Percentiles rank a stretch among this genome's conserved stretches.
Evolutionary conservation across 129 eudicot genomes (phyloP).

Genomic region (Tagetes patula): DNA sequence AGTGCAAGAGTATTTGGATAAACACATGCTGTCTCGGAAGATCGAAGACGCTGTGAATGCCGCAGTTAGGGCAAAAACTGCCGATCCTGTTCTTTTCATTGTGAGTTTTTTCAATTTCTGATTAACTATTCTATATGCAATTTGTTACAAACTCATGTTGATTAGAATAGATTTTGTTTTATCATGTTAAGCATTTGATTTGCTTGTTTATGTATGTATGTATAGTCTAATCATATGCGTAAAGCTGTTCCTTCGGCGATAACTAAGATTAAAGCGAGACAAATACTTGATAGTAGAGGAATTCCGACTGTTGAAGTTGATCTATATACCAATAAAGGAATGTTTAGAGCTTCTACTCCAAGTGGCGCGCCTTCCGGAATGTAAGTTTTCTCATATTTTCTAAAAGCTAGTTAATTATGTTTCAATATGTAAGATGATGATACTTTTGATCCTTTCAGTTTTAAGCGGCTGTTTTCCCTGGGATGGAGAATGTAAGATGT

Average conservation of each 20-base stretch:
- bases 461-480: not conserved
- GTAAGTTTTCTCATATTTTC: slow-evolving; percentile 38
- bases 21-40: slow-evolving; percentile 89
- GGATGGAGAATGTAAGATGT: not conserved
- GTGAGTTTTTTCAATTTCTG: slow-evolving; percentile 28
- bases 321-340: slow-evolving; percentile 81
- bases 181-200: not conserved
- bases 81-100: slow-evolving; percentile 94
- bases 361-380: slow-evolving; percentile 83
- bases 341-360: slow-evolving; percentile 88
- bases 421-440: not conserved
- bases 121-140: too few relatives aligned
- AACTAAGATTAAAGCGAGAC: slow-evolving; percentile 84
- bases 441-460: not conserved
- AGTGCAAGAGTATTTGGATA: slow-evolving; percentile 94
- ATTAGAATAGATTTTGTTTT: not conserved
- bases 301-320: slow-evolving; percentile 98
- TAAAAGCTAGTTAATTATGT: not conserved
- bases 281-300: slow-evolving; percentile 92
- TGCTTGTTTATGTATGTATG: slow-evolving; percentile 13
- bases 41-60: slow-evolving; percentile 99
- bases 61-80: slow-evolving; percentile 93
- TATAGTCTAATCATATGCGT: slow-evolving; percentile 88
- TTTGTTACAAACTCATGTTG: not conserved
- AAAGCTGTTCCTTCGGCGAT: slow-evolving; percentile 88